Evolutionary conservation across 148 eudicot species (phyloP).

Genomic region (Selenicereus undatus): DNA sequence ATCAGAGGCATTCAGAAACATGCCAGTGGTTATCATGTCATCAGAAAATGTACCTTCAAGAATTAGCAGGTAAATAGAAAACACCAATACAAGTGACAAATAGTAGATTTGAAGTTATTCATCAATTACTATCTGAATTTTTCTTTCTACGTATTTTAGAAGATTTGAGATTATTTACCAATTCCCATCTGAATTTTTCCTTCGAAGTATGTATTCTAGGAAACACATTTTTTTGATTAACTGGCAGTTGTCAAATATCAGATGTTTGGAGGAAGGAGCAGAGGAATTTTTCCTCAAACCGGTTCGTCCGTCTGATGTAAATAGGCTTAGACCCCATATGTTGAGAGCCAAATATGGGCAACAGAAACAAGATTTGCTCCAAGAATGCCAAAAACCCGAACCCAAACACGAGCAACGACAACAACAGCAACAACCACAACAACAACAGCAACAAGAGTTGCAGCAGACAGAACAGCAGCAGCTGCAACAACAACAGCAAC

Average conservation of each 20-base stretch:
- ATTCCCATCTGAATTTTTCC: not conserved
- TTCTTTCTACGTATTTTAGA: not conserved
- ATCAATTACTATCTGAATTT: not conserved
- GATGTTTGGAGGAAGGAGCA: constrained; percentile 96
- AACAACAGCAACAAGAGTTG: constrained; percentile 6
- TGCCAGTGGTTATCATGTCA: constrained; percentile 97
- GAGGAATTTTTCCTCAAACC: constrained; percentile 93
- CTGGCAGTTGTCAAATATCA: constrained; percentile 20
- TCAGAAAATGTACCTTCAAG: constrained; percentile 96
- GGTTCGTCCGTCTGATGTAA: constrained; percentile 70
- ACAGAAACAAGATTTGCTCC: constrained; percentile 28
- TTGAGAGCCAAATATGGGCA: constrained; percentile 56
- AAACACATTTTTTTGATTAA: constrained; percentile 13
- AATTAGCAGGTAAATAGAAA: constrained; percentile 69
- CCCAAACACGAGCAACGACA: constrained; percentile 25
- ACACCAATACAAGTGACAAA: not conserved
- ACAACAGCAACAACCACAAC: constrained; percentile 21
- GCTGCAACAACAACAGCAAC: constrained; percentile 18
- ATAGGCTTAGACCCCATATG: constrained; percentile 75
- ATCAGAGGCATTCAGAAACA: constrained; percentile 68
- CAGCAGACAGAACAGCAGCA: constrained; percentile 9
- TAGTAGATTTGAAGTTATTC: not conserved
- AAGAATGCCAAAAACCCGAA: constrained; percentile 27
- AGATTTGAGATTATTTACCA: not conserved
- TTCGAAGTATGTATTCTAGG: not conserved